Evolutionary conservation across 768 basidiomycete species (phyloP).

Genomic region (Leucosporidium creatinivorum): DNA sequence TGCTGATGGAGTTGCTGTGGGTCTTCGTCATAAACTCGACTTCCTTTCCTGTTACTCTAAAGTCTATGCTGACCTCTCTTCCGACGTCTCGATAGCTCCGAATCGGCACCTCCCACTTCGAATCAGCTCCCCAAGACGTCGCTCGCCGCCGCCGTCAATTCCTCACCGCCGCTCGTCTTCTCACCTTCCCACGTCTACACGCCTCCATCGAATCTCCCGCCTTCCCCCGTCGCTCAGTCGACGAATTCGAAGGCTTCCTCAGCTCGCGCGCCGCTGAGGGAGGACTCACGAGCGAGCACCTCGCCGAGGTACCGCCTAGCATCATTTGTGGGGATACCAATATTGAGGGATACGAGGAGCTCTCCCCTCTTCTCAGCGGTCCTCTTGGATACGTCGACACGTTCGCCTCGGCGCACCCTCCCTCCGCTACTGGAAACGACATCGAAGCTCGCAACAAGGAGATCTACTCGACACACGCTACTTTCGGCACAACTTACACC

Average conservation of each 20-base stretch:
- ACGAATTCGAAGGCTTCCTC: too few species aligned
- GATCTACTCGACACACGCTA: background rate
- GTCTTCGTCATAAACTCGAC: background rate
- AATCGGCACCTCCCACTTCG: conserved; percentile 3
- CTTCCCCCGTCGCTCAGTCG: too few species aligned
- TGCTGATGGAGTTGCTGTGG: background rate
- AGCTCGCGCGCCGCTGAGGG: too few species aligned
- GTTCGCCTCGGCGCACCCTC: background rate
- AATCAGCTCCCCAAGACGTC: background rate
- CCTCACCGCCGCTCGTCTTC: background rate
- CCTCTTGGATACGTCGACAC: background rate
- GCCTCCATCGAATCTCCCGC: background rate
- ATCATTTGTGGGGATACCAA: conserved; percentile 1
- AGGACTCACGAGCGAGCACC: too few species aligned
- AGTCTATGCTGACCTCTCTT: background rate
- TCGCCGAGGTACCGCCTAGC: too few species aligned
- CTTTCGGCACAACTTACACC: background rate
- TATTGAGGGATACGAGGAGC: background rate
- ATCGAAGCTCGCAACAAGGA: background rate
- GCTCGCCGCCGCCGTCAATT: background rate
- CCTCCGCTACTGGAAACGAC: too few species aligned
- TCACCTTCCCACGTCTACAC: background rate
- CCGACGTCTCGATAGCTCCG: background rate
- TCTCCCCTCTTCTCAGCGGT: background rate
- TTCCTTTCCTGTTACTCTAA: too few species aligned